Percentiles rank a stretch among this genome's conserved stretches.
Evolutionary conservation across 805 yeast species (phyloP).

Genomic region (Pichia gijzeniarum): DNA sequence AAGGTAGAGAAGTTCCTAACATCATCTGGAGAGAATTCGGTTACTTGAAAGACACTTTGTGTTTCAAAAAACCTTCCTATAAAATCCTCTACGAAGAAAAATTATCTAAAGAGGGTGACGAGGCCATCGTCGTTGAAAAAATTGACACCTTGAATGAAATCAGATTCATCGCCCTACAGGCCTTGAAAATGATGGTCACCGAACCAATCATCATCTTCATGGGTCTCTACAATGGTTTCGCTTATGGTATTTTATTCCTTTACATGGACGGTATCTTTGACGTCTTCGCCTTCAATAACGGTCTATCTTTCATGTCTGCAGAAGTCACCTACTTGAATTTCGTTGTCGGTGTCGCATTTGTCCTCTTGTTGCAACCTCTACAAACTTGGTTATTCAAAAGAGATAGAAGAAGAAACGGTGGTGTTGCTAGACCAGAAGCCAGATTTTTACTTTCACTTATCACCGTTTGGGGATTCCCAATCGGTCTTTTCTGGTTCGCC

Average conservation of each 20-base stretch:
- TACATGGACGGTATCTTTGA: conserved; percentile 33
- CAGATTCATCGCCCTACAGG: conserved; percentile 27
- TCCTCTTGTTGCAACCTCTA: conserved; percentile 25
- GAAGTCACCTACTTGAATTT: conserved; percentile 31
- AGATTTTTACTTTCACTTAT: conserved; percentile 29
- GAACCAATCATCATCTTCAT: conserved; percentile 32
- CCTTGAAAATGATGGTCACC: conserved; percentile 30
- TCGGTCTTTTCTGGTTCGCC: conserved; percentile 31
- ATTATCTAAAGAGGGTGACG: conserved; percentile 14
- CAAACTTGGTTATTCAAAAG: conserved; percentile 29
- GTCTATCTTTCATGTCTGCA: conserved; percentile 28
- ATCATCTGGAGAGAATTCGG: conserved; percentile 24
- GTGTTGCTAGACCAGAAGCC: conserved; percentile 31
- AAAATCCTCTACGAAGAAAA: conserved; percentile 10
- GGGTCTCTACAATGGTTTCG: conserved; percentile 32
- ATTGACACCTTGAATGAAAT: conserved; percentile 25
- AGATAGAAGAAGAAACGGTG: conserved; percentile 28
- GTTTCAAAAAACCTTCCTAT: conserved; percentile 20
- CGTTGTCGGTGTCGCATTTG: conserved; percentile 30
- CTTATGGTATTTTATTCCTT: conserved; percentile 31
- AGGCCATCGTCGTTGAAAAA: conserved; percentile 22
- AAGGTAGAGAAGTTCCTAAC: conserved; percentile 20
- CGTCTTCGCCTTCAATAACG: conserved; percentile 31
- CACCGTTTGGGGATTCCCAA: conserved; percentile 33
- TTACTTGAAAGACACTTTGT: conserved; percentile 14